Evolutionary conservation across 495 filamentous ascomycete genomes (phyloP).

Genomic region (Penicillium samsonianum): DNA sequence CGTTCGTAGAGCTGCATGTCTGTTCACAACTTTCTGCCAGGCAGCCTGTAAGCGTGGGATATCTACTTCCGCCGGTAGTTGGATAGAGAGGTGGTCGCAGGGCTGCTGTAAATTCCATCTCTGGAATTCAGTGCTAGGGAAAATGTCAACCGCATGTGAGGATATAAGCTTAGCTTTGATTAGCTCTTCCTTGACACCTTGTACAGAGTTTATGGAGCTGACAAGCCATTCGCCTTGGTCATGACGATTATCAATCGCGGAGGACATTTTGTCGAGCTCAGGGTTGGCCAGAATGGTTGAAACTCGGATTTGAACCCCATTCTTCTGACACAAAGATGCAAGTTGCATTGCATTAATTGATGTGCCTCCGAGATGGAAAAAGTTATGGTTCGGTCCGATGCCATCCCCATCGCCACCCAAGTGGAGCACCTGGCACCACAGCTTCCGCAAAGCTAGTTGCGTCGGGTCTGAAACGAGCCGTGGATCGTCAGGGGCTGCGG

Average conservation of each 20-base stretch:
- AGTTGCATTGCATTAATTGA: not conserved
- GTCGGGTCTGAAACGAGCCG: constrained; percentile 1
- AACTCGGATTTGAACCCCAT: not conserved
- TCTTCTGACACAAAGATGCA: constrained; percentile 2
- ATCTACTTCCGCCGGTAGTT: not conserved
- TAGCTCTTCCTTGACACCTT: not conserved
- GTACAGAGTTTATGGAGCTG: not conserved
- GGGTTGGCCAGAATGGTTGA: not conserved
- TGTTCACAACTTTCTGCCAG: not conserved
- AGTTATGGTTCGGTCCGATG: constrained; percentile 1
- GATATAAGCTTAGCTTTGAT: not conserved
- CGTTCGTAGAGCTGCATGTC: not conserved
- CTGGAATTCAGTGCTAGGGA: constrained; percentile 1
- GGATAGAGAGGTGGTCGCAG: constrained; percentile 1
- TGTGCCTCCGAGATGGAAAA: constrained; percentile 1
- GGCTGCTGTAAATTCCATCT: constrained; percentile 1
- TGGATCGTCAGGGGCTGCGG: not conserved
- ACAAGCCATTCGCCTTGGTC: constrained; percentile 1
- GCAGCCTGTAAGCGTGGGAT: not conserved
- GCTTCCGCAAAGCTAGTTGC: not conserved
- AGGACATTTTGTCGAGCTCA: constrained; percentile 3
- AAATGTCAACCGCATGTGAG: not conserved
- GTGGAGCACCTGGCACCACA: constrained; percentile 1
- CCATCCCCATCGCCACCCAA: not conserved
- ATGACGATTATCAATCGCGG: not conserved